Percentiles rank a stretch among this genome's conserved stretches.
phyloP scores from a whole-genome alignment of 2,329 filamentous ascomycete species.

The Pseudogymnoascus sp. region DNA sequence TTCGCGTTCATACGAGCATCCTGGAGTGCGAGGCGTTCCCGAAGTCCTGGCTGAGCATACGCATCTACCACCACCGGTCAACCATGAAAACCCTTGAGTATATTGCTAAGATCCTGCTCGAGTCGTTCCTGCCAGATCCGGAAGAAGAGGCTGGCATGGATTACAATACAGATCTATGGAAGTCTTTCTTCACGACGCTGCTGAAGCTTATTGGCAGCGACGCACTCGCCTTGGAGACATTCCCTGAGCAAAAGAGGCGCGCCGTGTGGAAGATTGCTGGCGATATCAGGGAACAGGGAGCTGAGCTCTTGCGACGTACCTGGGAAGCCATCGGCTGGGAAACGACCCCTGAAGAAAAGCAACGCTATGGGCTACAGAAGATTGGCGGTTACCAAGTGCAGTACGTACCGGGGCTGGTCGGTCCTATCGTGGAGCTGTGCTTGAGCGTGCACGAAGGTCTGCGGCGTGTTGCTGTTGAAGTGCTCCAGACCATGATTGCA shows the following conservation, averaged over 20 bases:
- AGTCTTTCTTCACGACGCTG: constrained; percentile 81
- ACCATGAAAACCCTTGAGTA: constrained; percentile 81
- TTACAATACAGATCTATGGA: constrained; percentile 93
- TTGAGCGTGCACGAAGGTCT: constrained; percentile 91
- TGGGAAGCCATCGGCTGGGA: constrained; percentile 99
- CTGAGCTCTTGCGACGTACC: constrained; percentile 71
- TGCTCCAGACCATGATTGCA: constrained; percentile 95
- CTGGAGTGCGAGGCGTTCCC: constrained; percentile 86
- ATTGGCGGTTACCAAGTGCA: constrained; percentile 98
- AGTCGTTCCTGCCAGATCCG: constrained; percentile 75
- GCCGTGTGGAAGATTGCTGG: constrained; percentile 99
- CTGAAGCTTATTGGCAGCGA: constrained; percentile 84
- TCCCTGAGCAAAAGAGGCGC: constrained; percentile 90
- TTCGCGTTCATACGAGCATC: constrained; percentile 84
- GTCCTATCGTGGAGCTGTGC: constrained; percentile 86
- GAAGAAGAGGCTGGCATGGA: constrained; percentile 69
- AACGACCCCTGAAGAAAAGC: constrained; percentile 67
- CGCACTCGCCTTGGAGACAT: constrained; percentile 84
- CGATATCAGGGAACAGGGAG: constrained; percentile 86
- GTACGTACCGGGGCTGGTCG: constrained; percentile 87
- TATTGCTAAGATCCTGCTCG: constrained; percentile 68
- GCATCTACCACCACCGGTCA: constrained; percentile 87
- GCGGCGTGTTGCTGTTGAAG: constrained; percentile 80
- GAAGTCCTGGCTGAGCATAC: constrained; percentile 78
- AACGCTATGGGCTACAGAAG: constrained; percentile 67